Percentiles rank a stretch among this genome's conserved stretches.
phyloP scores from a whole-genome alignment of 805 yeast species.

The Sungouiella thailandica region DNA sequence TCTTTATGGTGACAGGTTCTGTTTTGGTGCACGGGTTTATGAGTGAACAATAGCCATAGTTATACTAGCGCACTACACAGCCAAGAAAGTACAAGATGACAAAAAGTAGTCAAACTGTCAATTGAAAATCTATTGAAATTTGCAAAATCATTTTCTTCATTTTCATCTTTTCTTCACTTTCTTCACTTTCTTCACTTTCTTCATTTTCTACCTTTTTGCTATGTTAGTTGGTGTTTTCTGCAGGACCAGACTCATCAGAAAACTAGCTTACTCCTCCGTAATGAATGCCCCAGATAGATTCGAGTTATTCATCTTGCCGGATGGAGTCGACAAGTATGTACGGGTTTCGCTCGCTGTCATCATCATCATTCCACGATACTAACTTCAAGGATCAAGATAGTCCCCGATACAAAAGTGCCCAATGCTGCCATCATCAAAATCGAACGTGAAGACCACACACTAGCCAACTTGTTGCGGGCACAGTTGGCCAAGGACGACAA shows the following conservation, averaged over 20 bases:
- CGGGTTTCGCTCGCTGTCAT: not conserved
- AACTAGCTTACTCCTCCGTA: conserved; percentile 1
- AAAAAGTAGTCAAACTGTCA: too few relatives aligned
- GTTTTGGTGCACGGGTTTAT: too few relatives aligned
- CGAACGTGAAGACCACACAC: conserved; percentile 96
- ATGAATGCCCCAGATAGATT: conserved; percentile 99
- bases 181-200: too few relatives aligned
- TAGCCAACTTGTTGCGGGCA: conserved; percentile 84
- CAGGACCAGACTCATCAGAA: not conserved
- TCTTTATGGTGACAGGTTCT: too few relatives aligned
- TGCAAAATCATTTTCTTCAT: too few relatives aligned
- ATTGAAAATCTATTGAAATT: too few relatives aligned
- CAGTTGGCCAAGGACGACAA: conserved; percentile 81
- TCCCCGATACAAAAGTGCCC: conserved; percentile 93
- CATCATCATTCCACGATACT: conserved; percentile 6
- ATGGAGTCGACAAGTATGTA: conserved; percentile 87
- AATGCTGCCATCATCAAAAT: conserved; percentile 90
- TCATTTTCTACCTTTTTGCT: too few relatives aligned
- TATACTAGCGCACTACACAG: too few relatives aligned
- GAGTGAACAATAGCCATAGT: too few relatives aligned
- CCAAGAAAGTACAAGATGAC: too few relatives aligned
- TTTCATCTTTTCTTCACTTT: too few relatives aligned
- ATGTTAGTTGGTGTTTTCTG: not conserved
- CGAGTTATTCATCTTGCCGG: conserved; percentile 94
- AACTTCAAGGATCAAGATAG: conserved; percentile 59